Base-by-base conservation (phyloP, 139 green algal genomes). In the Tetratostichococcus sp. region DNA sequence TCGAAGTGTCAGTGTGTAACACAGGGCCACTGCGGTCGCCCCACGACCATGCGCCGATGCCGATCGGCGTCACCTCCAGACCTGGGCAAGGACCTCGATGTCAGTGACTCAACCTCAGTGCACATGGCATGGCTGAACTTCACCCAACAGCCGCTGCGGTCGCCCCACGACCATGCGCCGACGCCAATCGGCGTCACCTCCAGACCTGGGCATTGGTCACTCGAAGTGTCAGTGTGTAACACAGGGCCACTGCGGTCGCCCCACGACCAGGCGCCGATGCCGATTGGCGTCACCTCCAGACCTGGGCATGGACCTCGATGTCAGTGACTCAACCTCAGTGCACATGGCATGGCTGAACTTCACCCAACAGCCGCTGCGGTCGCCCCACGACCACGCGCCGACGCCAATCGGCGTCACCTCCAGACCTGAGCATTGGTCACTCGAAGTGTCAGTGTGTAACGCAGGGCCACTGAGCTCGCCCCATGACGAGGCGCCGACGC, bases 41-140 rank as follows among this genome's bases (percentile, higher is more conserved):
- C 90, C 90, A 96, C 2, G 69, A 84, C 91, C 91, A 96, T 0
- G 88, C 91, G 3, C 91, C 91, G 33, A 95, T 80, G 26, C 91
- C 90, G n/a, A 95, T 65, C 16, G 84, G 66, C 19, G 79, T 81
- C 43, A 93, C 85, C 50, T 82, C 43, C 72, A 90, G 65, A 23
- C 80, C 86, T 86, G 85, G 25, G 25, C 67, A 30, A 31, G 5
- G 14, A 58, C 5, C 0, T 43, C n/a, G 8, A 43, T 14, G 8
- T 50, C 8, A 50, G 14, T 50, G 8, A 8, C 39, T 50, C n/a
- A n/a, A n/a, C n/a, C n/a, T n/a, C n/a, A n/a, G n/a, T n/a, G n/a
- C n/a, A n/a, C n/a, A n/a, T n/a, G n/a, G n/a, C n/a, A n/a, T n/a
- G n/a, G 39, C 14, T 14, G 39, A 14, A 8, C 8, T 22, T 14